A percentile compares a stretch with the other conserved stretches of the same genome.
Conservation (phyloP, 495 filamentous ascomycete species). For the Ascodesmis nigricans region DNA sequence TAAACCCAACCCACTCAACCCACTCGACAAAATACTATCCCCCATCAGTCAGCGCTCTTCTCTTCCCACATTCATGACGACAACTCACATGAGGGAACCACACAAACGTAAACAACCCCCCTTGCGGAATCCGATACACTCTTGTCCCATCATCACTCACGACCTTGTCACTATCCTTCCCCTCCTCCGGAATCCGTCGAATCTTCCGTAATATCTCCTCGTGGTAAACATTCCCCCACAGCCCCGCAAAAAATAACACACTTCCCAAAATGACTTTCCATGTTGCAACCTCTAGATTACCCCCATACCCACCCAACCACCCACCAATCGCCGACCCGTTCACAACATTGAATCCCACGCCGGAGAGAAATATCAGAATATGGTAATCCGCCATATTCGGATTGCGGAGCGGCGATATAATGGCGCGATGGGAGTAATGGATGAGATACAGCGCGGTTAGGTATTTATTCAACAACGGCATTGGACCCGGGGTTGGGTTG, state of each 20-base stretch:
- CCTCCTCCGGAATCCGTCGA: conserved; percentile 31
- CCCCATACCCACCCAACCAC: conserved; percentile 63
- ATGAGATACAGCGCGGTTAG: conserved; percentile 25
- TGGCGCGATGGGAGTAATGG: conserved; percentile 76
- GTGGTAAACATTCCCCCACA: conserved; percentile 62
- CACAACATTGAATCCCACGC: conserved; percentile 47
- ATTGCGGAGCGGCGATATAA: conserved; percentile 53
- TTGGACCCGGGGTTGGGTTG: conserved; percentile 29
- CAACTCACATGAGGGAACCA: conserved; percentile 51
- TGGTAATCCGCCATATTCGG: conserved; percentile 84
- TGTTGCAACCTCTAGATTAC: conserved; percentile 29
- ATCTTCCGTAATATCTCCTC: conserved; percentile 63
- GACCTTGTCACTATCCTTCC: conserved; percentile 22
- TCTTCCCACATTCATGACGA: background rate
- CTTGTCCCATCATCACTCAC: conserved; percentile 39
- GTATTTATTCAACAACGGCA: conserved; percentile 16
- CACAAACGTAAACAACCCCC: conserved; percentile 59
- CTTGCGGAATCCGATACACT: conserved; percentile 68
- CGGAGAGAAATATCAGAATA: conserved; percentile 35
- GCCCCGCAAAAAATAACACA: conserved; percentile 34
- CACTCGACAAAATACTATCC: conserved; percentile 66
- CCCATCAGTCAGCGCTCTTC: background rate
- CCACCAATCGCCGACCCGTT: conserved; percentile 57
- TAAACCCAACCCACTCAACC: conserved; percentile 87
- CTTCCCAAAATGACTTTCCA: conserved; percentile 28